Percentiles rank a stretch among this genome's conserved stretches.
Evolutionary conservation across 192 early-diverging fungal species (phyloP).

Genomic region (Entophlyctis luteolus): DNA sequence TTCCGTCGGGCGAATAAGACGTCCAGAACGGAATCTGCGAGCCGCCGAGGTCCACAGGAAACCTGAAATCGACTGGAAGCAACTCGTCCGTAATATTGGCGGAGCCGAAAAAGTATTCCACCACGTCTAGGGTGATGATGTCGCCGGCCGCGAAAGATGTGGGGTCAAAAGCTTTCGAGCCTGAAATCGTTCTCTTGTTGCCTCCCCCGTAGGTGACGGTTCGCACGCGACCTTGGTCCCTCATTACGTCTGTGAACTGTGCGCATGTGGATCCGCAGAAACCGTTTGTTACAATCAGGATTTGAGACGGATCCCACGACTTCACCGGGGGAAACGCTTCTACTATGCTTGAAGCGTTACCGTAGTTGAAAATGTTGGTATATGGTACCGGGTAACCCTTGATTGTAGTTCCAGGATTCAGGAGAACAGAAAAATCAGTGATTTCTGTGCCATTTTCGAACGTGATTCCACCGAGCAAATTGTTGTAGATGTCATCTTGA

Average conservation of each 20-base stretch:
- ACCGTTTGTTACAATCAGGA: constrained; percentile 3
- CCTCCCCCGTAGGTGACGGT: constrained; percentile 15
- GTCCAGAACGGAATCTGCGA: constrained; percentile 9
- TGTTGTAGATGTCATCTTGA: too few species aligned
- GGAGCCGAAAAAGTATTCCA: not conserved
- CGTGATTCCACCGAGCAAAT: too few species aligned
- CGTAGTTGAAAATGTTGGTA: too few species aligned
- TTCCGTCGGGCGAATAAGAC: not conserved
- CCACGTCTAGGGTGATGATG: not conserved
- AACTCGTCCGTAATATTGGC: not conserved
- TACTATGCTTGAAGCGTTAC: too few species aligned
- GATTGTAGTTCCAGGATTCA: too few species aligned
- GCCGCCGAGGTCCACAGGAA: not conserved
- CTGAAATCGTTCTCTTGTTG: not conserved
- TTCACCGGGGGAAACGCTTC: too few species aligned
- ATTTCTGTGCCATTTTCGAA: too few species aligned
- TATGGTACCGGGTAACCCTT: too few species aligned
- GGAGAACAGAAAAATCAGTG: too few species aligned
- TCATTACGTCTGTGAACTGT: not conserved
- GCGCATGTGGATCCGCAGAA: constrained; percentile 10
- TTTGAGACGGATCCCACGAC: not conserved
- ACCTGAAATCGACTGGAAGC: not conserved
- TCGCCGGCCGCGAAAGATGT: constrained; percentile 10
- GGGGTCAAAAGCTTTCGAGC: constrained; percentile 1
- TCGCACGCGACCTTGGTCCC: not conserved